These are phyloP conservation scores for Fraxinus dipetala DNA, from an alignment of 305 asterid genomes.

Conservation along the genomic window DNA sequence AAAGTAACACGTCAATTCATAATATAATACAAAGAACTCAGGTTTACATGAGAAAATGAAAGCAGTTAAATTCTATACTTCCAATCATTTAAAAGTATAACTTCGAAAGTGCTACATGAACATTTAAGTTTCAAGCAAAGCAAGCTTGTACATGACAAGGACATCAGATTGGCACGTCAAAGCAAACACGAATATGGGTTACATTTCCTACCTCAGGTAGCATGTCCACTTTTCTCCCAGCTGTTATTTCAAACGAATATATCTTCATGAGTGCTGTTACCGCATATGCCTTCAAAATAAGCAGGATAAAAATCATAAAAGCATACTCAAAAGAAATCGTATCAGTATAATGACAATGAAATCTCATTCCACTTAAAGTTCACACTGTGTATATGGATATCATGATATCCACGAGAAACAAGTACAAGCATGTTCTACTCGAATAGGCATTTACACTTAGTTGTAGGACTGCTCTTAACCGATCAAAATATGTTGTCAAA, in stretches of 20 bases:
- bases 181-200: slow-evolving; percentile 11
- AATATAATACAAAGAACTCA: background rate
- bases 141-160: background rate
- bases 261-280: slow-evolving; percentile 89
- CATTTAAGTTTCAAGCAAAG: background rate
- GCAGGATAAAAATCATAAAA: slow-evolving; percentile 23
- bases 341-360: background rate
- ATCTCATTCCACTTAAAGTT: background rate
- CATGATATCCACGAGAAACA: background rate
- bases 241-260: slow-evolving; percentile 87
- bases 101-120: background rate
- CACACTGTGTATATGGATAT: background rate
- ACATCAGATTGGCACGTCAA: slow-evolving; percentile 1
- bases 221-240: slow-evolving; percentile 80
- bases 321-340: slow-evolving; percentile 12
- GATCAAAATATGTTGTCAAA: background rate
- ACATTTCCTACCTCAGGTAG: slow-evolving; percentile 75
- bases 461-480: background rate
- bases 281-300: slow-evolving; percentile 75
- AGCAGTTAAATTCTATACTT: background rate
- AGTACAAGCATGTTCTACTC: background rate
- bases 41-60: background rate
- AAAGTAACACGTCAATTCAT: background rate
- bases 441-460: background rate
- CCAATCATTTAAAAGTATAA: background rate